A percentile compares a stretch with the other conserved stretches of the same genome.
Evolutionary conservation across 1,139 yeast species (phyloP).

Genomic region (Scheffersomyces stambukii): DNA sequence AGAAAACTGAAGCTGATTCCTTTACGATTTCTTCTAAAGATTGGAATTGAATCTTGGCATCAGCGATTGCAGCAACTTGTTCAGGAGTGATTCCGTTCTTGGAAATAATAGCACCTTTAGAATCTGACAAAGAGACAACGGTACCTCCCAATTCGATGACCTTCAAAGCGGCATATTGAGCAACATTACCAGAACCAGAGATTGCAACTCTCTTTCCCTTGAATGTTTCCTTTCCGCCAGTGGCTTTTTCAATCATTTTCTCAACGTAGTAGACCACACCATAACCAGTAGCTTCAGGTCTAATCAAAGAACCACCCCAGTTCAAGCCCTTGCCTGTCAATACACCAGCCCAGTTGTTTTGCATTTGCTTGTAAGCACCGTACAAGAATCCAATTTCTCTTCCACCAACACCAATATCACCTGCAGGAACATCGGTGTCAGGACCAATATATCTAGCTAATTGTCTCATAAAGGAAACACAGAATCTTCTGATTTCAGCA

Average conservation of each 20-base stretch:
- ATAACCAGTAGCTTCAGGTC: conserved; percentile 99
- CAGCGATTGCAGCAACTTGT: conserved; percentile 74
- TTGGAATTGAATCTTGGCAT: conserved; percentile 78
- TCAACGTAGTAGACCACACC: conserved; percentile 96
- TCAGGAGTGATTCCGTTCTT: conserved; percentile 78
- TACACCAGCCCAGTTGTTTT: conserved; percentile 94
- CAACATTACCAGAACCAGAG: conserved; percentile 98
- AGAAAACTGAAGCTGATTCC: conserved; percentile 56
- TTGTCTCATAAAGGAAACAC: conserved; percentile 93
- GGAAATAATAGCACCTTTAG: conserved; percentile 81
- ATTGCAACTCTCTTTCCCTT: conserved; percentile 92
- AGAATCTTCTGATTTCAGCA: conserved; percentile 93
- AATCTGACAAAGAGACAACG: conserved; percentile 91
- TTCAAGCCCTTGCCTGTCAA: conserved; percentile 95
- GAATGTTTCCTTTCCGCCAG: conserved; percentile 83
- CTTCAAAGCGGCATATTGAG: conserved; percentile 97
- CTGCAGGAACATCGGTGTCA: conserved; percentile 97
- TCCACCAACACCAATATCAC: conserved; percentile 94
- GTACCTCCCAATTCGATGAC: conserved; percentile 95
- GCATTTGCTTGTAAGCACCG: conserved; percentile 93
- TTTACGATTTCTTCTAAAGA: conserved; percentile 63
- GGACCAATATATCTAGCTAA: conserved; percentile 94
- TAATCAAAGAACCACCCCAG: conserved; percentile 99
- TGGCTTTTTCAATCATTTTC: conserved; percentile 94
- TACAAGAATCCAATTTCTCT: conserved; percentile 90